Percentiles rank a stretch among this genome's conserved stretches.
Conservation (phyloP, 108 stramenopile species). For the Nannochloropsis gaditana region DNA sequence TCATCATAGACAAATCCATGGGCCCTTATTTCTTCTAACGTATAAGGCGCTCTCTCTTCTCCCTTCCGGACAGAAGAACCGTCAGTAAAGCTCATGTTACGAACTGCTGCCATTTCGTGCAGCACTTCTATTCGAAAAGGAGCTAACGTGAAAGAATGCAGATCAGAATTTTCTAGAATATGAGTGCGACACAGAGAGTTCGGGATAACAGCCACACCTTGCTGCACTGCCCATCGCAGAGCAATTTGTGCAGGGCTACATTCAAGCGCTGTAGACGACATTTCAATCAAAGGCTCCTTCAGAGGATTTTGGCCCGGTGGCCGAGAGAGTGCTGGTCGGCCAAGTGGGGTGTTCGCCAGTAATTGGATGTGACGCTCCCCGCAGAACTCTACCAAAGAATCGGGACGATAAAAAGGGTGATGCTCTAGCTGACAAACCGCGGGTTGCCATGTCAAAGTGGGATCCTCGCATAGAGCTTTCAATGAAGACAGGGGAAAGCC, state of each 20-base stretch:
- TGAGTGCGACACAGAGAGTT: conserved; percentile 9
- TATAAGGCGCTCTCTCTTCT: background rate
- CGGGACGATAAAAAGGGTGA: background rate
- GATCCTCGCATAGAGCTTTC: background rate
- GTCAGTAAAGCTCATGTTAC: background rate
- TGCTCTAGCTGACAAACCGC: conserved; percentile 3
- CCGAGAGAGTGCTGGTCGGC: background rate
- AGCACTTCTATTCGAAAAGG: conserved; percentile 9
- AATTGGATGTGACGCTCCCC: background rate
- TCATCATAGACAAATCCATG: background rate
- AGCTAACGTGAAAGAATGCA: background rate
- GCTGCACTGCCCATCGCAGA: conserved; percentile 17
- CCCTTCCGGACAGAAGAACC: background rate
- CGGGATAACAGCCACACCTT: conserved; percentile 20
- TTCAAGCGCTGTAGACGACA: conserved; percentile 20
- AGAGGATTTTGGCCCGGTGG: background rate
- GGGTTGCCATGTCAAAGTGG: background rate
- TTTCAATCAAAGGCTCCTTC: conserved; percentile 15
- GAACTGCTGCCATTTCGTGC: background rate
- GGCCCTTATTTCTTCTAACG: background rate
- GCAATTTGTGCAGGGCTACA: conserved; percentile 16
- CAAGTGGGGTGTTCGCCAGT: background rate
- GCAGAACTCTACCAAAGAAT: background rate
- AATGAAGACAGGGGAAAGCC: background rate
- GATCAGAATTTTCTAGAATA: background rate